These are phyloP conservation scores for Neohortaea acidophila DNA, from an alignment of 495 filamentous ascomycete genomes.

Conservation along the genomic window DNA sequence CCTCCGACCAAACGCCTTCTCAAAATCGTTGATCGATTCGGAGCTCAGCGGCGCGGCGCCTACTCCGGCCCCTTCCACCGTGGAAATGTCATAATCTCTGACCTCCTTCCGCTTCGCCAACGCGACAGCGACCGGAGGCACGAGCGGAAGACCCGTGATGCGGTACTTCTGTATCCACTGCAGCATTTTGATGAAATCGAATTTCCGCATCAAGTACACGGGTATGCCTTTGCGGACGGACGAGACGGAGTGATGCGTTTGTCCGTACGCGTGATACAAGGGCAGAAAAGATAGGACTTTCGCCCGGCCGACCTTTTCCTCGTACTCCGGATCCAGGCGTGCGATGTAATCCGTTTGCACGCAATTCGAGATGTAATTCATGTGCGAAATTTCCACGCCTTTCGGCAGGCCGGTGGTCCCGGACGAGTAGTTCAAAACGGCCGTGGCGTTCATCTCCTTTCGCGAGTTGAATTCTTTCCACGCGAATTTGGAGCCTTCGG, in stretches of 20 bases:
- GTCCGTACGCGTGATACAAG: conserved; percentile 55
- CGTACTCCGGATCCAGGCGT: conserved; percentile 31
- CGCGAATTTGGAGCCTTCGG: conserved; percentile 14
- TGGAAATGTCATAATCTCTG: conserved; percentile 51
- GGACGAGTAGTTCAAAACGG: conserved; percentile 50
- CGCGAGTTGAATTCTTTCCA: conserved; percentile 21
- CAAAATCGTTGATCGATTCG: conserved; percentile 46
- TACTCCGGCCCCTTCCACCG: conserved; percentile 38
- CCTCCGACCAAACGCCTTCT: conserved; percentile 40
- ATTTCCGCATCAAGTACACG: conserved; percentile 58
- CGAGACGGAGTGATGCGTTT: conserved; percentile 33
- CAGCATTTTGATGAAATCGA: conserved; percentile 58
- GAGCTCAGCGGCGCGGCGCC: conserved; percentile 36
- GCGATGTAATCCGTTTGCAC: conserved; percentile 36
- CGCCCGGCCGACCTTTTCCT: conserved; percentile 21
- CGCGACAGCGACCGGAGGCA: conserved; percentile 57
- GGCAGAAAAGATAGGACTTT: conserved; percentile 49
- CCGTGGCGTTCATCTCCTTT: conserved; percentile 18
- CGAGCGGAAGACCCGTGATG: conserved; percentile 46
- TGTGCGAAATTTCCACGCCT: conserved; percentile 65
- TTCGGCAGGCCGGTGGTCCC: conserved; percentile 78
- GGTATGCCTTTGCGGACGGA: conserved; percentile 25
- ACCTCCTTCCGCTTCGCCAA: conserved; percentile 56
- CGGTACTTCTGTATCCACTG: conserved; percentile 49
- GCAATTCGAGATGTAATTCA: conserved; percentile 56